Conservation (phyloP, 345 rosid species). For the Eucalyptus erythrocorys region DNA sequence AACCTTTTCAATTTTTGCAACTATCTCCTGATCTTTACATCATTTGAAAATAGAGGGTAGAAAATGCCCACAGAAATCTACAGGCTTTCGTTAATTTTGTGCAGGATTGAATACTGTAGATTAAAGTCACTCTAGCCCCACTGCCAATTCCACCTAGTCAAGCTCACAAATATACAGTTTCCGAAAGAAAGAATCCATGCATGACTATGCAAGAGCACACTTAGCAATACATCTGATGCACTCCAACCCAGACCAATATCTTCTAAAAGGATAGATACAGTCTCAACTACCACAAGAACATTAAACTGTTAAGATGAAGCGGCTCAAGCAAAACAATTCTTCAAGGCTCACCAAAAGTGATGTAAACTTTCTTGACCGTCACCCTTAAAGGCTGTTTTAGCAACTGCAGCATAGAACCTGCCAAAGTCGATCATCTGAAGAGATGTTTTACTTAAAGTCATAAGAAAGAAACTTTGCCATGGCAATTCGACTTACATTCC, state of each 20-base stretch:
- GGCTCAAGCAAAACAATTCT: background rate
- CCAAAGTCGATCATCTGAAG: background rate
- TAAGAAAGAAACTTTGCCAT: background rate
- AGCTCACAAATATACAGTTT: background rate
- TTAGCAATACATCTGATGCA: background rate
- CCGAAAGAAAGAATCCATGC: background rate
- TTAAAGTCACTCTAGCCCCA: background rate
- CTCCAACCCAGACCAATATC: background rate
- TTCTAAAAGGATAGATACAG: background rate
- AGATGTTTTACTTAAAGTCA: background rate
- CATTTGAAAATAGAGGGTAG: background rate
- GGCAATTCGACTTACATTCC: slow-evolving; percentile 69
- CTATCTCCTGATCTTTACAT: background rate
- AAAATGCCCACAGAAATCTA: background rate
- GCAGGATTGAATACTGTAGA: background rate
- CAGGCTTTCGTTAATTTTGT: background rate
- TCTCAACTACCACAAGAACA: background rate
- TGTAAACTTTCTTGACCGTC: slow-evolving; percentile 90
- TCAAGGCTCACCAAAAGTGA: slow-evolving; percentile 69
- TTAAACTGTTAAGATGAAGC: background rate
- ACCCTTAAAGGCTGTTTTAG: slow-evolving; percentile 91
- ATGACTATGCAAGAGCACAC: background rate
- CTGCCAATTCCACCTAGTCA: background rate
- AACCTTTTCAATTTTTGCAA: background rate
- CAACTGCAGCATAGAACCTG: slow-evolving; percentile 94